Evolutionary conservation across 805 yeast genomes (phyloP).

Genomic region (Myxozyma geophila): DNA sequence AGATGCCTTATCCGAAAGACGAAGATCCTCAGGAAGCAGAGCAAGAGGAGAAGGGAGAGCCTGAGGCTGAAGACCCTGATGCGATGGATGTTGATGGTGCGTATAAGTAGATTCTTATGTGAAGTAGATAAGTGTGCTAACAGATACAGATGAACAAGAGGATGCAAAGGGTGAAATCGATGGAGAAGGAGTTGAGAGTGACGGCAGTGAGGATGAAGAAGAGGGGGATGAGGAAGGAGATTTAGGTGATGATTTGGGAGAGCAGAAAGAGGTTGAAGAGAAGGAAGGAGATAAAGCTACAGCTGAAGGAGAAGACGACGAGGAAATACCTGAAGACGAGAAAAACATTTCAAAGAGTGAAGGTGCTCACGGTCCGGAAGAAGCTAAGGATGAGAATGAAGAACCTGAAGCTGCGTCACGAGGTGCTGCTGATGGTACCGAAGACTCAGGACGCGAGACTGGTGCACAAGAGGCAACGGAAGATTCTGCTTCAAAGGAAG

Average conservation of each 20-base stretch:
- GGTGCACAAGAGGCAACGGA: slow-evolving; percentile 23
- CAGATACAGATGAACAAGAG: not conserved
- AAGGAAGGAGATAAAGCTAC: slow-evolving; percentile 44
- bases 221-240: slow-evolving; percentile 42
- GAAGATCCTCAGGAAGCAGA: slow-evolving; percentile 40
- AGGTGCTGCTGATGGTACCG: slow-evolving; percentile 53
- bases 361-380: slow-evolving; percentile 79
- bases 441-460: slow-evolving; percentile 26
- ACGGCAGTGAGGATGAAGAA: slow-evolving; percentile 3
- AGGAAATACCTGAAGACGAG: slow-evolving; percentile 45
- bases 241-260: not conserved
- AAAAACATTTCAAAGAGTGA: slow-evolving; percentile 60
- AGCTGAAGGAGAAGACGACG: slow-evolving; percentile 38
- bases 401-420: slow-evolving; percentile 60
- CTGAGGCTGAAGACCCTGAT: slow-evolving; percentile 40
- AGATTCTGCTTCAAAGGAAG: slow-evolving; percentile 17
- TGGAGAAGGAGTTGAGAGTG: slow-evolving; percentile 4
- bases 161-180: not conserved
- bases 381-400: slow-evolving; percentile 57
- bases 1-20: slow-evolving; percentile 45
- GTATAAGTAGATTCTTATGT: not conserved
- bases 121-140: not conserved
- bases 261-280: slow-evolving; percentile 41
- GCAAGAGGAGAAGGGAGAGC: slow-evolving; percentile 32
- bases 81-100: slow-evolving; percentile 14